phyloP scores from a whole-genome alignment of 805 yeast genomes.

The Lachancea fermentati region DNA sequence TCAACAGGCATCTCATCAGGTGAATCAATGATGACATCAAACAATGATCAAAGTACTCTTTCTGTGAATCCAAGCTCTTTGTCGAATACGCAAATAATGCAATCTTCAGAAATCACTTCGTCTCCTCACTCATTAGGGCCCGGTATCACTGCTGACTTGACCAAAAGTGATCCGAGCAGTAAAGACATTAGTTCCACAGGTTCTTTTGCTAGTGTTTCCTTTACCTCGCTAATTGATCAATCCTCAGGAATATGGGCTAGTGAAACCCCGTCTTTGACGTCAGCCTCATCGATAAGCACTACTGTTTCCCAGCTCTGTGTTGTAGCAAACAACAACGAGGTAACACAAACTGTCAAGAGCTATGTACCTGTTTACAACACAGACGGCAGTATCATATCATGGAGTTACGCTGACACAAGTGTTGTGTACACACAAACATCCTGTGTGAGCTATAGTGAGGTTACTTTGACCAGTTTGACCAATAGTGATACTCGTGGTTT shows the following conservation, averaged over 20 bases:
- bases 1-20: not conserved
- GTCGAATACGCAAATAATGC: not conserved
- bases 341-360: conserved; percentile 1
- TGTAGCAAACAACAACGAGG: not conserved
- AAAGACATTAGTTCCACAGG: no score
- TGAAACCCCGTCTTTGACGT: no score
- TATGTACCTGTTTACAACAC: conserved; percentile 1
- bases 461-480: conserved; percentile 1
- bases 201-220: no score
- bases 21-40: not conserved
- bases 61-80: not conserved
- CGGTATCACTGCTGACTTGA: not conserved
- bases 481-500: not conserved
- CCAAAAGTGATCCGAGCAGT: no score
- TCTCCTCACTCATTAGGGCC: not conserved
- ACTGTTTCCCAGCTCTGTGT: conserved; percentile 1
- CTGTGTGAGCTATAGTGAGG: conserved; percentile 1
- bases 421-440: conserved; percentile 1
- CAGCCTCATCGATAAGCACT: not conserved
- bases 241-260: no score
- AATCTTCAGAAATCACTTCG: not conserved
- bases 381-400: conserved; percentile 1
- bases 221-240: no score
- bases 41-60: not conserved
- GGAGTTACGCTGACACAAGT: not conserved